phyloP scores from a whole-genome alignment of 1,139 yeast genomes.

The Diutina sp. region DNA sequence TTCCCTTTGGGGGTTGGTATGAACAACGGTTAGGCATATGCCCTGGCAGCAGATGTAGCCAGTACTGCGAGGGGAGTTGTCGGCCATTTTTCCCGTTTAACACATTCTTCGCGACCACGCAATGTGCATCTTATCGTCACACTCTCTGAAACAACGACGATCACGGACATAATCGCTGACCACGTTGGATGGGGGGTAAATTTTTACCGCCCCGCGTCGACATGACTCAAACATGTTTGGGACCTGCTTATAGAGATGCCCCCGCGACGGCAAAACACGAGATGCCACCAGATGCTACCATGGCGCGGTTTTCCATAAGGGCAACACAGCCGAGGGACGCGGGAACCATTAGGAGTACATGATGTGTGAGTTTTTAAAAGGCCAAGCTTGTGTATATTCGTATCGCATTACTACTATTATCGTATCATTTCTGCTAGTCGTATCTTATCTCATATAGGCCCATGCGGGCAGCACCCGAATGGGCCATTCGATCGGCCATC shows the following conservation, averaged over 20 bases:
- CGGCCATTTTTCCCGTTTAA: neutral
- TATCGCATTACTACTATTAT: neutral
- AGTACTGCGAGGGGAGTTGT: neutral
- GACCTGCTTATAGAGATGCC: neutral
- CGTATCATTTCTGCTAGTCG: neutral
- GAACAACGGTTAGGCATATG: neutral
- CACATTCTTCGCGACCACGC: neutral
- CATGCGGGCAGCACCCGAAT: neutral
- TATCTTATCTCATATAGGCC: conserved; percentile 1
- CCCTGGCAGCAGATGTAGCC: neutral
- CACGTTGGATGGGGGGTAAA: neutral
- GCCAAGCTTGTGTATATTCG: neutral
- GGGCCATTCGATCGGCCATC: conserved; percentile 2
- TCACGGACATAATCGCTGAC: neutral
- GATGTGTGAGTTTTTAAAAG: too few species aligned
- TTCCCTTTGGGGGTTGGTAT: neutral
- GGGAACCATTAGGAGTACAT: neutral
- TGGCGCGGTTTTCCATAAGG: neutral
- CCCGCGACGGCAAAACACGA: neutral
- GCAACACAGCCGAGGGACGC: neutral
- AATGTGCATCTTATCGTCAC: neutral
- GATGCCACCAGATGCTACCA: neutral
- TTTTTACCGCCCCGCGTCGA: neutral
- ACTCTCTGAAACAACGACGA: neutral
- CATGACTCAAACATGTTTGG: neutral